These are phyloP conservation scores for Zymoseptoria passerinii DNA, from an alignment of 2,329 filamentous ascomycete genomes.

Conservation along the genomic window DNA sequence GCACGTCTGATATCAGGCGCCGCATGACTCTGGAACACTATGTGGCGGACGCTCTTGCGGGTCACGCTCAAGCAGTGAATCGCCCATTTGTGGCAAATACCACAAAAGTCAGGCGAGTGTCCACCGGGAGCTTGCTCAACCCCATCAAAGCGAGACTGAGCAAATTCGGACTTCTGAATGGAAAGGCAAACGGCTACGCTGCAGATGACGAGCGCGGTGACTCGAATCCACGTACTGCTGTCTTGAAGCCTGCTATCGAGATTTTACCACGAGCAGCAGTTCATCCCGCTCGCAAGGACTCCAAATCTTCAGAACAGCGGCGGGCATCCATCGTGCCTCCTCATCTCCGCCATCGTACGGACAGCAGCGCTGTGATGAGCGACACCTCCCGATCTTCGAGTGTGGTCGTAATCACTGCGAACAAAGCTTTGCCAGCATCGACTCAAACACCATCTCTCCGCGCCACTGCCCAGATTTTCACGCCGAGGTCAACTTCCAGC, in stretches of 20 bases:
- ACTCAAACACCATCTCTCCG: conserved; percentile 12
- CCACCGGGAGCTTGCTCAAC: conserved; percentile 15
- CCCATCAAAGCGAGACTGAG: conserved; percentile 18
- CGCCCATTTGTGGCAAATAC: conserved; percentile 16
- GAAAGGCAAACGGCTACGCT: not conserved
- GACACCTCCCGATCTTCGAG: not conserved
- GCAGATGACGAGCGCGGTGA: not conserved
- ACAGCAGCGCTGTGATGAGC: not conserved
- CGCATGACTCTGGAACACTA: conserved; percentile 4
- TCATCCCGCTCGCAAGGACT: not conserved
- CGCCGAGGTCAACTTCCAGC: conserved; percentile 11
- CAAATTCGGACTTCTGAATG: conserved; percentile 11
- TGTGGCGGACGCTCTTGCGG: conserved; percentile 8
- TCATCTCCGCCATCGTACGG: not conserved
- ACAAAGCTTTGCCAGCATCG: not conserved
- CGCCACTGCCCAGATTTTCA: conserved; percentile 22
- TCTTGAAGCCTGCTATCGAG: conserved; percentile 1
- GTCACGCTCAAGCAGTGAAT: conserved; percentile 11
- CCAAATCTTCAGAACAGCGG: not conserved
- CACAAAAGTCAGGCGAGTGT: conserved; percentile 12
- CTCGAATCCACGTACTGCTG: not conserved
- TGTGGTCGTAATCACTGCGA: not conserved
- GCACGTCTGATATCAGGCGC: not conserved
- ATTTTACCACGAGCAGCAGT: not conserved
- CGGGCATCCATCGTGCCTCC: not conserved